Conservation (phyloP, 2,329 filamentous ascomycete species). For the Aspergillus bombycis region DNA sequence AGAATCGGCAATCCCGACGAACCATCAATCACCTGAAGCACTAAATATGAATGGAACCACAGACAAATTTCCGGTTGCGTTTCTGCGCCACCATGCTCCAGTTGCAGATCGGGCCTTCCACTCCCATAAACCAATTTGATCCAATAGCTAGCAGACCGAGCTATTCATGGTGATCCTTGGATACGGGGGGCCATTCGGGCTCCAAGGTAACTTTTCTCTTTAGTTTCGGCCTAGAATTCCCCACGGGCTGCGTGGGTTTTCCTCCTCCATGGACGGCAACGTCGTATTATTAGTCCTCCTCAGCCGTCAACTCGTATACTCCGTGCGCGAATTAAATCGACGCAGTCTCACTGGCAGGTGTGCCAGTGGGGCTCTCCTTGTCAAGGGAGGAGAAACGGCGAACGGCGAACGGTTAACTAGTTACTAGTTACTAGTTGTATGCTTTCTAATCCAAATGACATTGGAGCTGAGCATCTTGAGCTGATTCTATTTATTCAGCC, state of each 20-base stretch:
- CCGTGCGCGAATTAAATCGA: slow-evolving; percentile 8
- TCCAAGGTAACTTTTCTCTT: neutral
- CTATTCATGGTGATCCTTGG: neutral
- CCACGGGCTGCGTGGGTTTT: slow-evolving; percentile 2
- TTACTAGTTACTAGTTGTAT: neutral
- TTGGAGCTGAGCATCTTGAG: neutral
- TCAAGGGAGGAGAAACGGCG: neutral
- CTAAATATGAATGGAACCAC: neutral
- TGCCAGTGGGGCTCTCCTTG: slow-evolving; percentile 8
- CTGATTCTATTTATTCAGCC: neutral
- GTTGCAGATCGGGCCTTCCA: neutral
- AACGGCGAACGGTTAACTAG: neutral
- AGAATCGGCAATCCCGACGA: neutral
- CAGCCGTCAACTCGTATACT: neutral
- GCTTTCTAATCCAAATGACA: neutral
- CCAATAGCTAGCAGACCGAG: neutral
- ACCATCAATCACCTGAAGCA: neutral
- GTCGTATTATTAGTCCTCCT: neutral
- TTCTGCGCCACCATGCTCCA: neutral
- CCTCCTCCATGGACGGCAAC: neutral
- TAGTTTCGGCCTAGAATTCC: slow-evolving; percentile 11
- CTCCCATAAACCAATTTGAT: neutral
- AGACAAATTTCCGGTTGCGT: neutral
- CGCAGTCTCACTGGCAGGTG: neutral
- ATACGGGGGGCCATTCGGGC: neutral